phyloP scores from a whole-genome alignment of 495 filamentous ascomycete genomes.

The Aspergillus egyptiacus region DNA sequence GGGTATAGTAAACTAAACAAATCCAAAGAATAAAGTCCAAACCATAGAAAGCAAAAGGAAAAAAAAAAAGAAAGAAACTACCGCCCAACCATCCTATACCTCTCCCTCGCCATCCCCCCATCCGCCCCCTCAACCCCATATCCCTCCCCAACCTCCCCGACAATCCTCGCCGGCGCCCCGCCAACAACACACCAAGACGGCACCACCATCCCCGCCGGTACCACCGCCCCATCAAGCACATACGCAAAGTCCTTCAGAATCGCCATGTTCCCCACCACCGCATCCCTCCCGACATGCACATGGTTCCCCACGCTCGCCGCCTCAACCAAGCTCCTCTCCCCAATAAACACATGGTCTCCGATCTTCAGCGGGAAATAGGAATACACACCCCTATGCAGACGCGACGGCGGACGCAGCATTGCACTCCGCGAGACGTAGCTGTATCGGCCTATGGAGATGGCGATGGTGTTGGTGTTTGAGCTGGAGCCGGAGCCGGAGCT shows the following conservation, averaged over 20 bases:
- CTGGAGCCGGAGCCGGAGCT: constrained; percentile 9
- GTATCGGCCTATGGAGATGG: constrained; percentile 84
- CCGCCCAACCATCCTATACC: constrained; percentile 38
- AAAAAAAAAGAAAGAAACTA: too few relatives aligned
- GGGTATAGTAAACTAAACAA: constrained; percentile 3
- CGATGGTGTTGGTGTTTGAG: constrained; percentile 26
- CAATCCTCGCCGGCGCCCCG: constrained; percentile 71
- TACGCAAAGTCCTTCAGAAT: constrained; percentile 88
- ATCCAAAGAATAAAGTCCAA: neutral
- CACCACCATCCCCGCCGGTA: constrained; percentile 85
- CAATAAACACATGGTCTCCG: constrained; percentile 87
- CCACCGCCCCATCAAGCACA: constrained; percentile 73
- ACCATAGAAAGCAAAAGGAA: too few relatives aligned
- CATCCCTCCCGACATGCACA: constrained; percentile 71
- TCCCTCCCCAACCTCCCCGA: constrained; percentile 82
- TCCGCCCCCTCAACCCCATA: constrained; percentile 52
- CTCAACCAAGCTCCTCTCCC: constrained; percentile 64
- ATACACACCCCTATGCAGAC: constrained; percentile 50
- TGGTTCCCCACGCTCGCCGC: constrained; percentile 74
- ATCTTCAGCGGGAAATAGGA: constrained; percentile 84
- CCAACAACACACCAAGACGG: constrained; percentile 82
- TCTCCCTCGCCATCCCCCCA: constrained; percentile 43
- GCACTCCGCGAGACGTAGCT: constrained; percentile 72
- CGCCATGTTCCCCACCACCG: constrained; percentile 72
- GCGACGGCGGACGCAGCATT: constrained; percentile 69